A percentile compares a stretch with the other conserved stretches of the same genome.
Evolutionary conservation across 1,284 basidiomycete genomes (phyloP).

Genomic region (Inonotus hispidus): DNA sequence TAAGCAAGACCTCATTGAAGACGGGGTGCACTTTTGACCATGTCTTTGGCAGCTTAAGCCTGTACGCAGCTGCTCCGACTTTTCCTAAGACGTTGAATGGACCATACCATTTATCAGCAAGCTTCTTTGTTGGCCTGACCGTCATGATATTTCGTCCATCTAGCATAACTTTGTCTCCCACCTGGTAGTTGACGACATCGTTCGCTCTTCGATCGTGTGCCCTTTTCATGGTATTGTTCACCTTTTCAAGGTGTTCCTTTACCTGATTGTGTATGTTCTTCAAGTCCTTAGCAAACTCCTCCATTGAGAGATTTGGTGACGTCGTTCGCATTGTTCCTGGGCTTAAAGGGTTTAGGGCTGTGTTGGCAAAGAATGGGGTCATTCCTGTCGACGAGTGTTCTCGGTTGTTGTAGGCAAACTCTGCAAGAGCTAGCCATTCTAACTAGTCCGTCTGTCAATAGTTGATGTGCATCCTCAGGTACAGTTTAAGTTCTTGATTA

Average conservation of each 20-base stretch:
- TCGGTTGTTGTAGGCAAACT: constrained; percentile 4
- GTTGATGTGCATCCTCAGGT: background rate
- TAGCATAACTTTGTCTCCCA: background rate
- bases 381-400: too few relatives aligned
- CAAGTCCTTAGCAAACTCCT: background rate
- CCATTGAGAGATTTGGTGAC: background rate
- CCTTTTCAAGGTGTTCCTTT: background rate
- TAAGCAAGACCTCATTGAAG: background rate
- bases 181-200: background rate
- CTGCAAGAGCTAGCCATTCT: background rate
- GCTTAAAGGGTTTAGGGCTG: background rate
- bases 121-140: background rate
- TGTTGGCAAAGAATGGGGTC: too few relatives aligned
- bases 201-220: background rate
- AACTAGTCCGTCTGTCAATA: background rate
- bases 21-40: background rate
- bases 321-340: background rate
- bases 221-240: background rate
- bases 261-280: background rate
- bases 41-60: background rate
- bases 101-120: background rate
- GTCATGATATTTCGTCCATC: background rate
- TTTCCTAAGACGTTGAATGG: background rate
- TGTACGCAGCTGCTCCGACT: background rate
- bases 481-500: constrained; percentile 9